Conservation (phyloP, 192 early-diverging fungal genomes). For the Coemansia pectinata region DNA sequence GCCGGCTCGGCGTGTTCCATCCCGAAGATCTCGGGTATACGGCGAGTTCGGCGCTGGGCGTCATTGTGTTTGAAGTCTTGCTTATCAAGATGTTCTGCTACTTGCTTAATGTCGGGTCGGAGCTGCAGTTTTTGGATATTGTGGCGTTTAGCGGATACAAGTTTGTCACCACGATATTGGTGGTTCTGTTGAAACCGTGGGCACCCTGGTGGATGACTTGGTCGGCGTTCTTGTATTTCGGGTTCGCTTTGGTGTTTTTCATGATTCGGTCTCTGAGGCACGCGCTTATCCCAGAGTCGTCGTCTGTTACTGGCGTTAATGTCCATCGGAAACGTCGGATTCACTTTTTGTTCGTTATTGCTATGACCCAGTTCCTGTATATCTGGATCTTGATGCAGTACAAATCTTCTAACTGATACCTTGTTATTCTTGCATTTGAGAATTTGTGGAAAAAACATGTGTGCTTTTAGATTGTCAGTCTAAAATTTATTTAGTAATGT, state of each 20-base stretch:
- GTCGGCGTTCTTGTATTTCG: slow-evolving; percentile 71
- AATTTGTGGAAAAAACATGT: neutral
- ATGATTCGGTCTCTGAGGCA: slow-evolving; percentile 78
- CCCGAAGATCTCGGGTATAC: slow-evolving; percentile 86
- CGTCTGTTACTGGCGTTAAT: slow-evolving; percentile 61
- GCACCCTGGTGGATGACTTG: slow-evolving; percentile 65
- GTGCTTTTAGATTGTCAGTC: neutral
- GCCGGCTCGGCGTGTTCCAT: slow-evolving; percentile 69
- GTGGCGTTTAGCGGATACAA: slow-evolving; percentile 93
- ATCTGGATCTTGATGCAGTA: slow-evolving; percentile 75
- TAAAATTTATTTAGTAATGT: neutral
- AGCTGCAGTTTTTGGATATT: slow-evolving; percentile 82
- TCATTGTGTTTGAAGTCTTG: slow-evolving; percentile 80
- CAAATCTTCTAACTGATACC: slow-evolving; percentile 33
- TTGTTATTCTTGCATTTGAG: neutral
- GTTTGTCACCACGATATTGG: slow-evolving; percentile 79
- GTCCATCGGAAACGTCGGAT: slow-evolving; percentile 79
- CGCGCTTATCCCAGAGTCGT: slow-evolving; percentile 69
- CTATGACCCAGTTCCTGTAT: slow-evolving; percentile 76
- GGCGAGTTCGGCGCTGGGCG: slow-evolving; percentile 77
- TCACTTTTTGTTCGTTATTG: slow-evolving; percentile 85
- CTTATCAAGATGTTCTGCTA: slow-evolving; percentile 85
- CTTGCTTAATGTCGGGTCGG: slow-evolving; percentile 79
- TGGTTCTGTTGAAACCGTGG: slow-evolving; percentile 20
- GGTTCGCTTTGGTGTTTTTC: slow-evolving; percentile 82